Evolutionary conservation across 1,284 basidiomycete species (phyloP), one percentile per base, ranked within the genome.

Genomic region (Cutaneotrichosporon daszewskae): DNA sequence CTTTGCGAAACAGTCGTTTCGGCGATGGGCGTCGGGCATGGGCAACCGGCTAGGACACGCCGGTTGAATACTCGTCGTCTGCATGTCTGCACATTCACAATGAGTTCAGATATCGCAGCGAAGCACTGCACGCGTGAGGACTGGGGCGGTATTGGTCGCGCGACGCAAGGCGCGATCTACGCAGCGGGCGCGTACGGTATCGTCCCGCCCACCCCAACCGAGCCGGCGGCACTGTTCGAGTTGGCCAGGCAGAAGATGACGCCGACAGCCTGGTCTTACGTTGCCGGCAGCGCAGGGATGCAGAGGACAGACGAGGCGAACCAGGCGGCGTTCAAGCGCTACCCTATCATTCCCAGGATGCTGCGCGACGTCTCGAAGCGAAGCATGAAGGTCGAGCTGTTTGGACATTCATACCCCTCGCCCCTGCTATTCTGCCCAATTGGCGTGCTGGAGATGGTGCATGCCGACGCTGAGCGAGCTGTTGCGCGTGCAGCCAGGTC

Each of bases 391-490:
- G 75, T 70, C 12, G 73, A 72, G 6, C 57, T 81, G n/a, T 79
- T 88, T 58, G 86, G 85, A 3, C 76, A 81, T 27, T 82, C 73
- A 28, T 71, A 83, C 43, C 68, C 77, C 6, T 73, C 79, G 1
- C 85, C 85, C 0, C 57, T 88, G 11, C 71, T 85, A 46, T 68
- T 87, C 40, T 83, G 81, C 1, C 85, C 85, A 0, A 77, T 89
- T 31, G 85, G 85, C 6, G 80, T 83, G 3, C 85, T 87, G 58
- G 79, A 77, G 9, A 79, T 85, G 47, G 76, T 83, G 54, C 78
- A 82, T 55, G 68, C 42, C 2, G 29, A 44, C 25, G 85, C 76
- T 1, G 86, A 89, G 55, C 66, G 83, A 14, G 83, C 79, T 1
- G 74, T 81, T 2, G 84, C 85, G 0, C 74, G 75, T 4, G 85